Conservation (phyloP, 805 yeast species). For the Komagataella populi region DNA sequence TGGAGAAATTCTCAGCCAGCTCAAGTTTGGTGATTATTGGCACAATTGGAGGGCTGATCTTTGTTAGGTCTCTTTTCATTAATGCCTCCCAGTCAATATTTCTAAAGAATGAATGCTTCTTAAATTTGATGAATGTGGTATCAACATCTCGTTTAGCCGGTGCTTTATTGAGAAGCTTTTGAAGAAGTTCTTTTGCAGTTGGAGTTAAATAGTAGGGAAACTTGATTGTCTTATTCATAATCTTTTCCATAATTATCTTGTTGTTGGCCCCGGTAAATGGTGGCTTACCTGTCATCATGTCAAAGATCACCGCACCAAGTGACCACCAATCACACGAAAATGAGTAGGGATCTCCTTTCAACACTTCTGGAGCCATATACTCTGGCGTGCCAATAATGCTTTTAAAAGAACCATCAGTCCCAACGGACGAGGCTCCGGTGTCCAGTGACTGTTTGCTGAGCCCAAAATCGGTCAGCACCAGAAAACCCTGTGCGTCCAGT, state of each 20-base stretch:
- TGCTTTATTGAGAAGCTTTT: constrained; percentile 53
- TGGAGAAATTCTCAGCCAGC: constrained; percentile 74
- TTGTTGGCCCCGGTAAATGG: constrained; percentile 81
- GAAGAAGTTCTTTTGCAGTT: constrained; percentile 68
- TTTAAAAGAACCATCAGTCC: constrained; percentile 34
- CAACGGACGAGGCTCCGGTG: constrained; percentile 26
- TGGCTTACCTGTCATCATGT: constrained; percentile 74
- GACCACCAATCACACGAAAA: constrained; percentile 89
- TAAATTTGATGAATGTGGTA: constrained; percentile 36
- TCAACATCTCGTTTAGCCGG: constrained; percentile 54
- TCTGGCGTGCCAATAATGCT: constrained; percentile 69
- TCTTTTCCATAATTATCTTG: constrained; percentile 63
- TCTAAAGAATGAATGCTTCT: constrained; percentile 64
- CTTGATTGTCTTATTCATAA: constrained; percentile 48
- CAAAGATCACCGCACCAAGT: constrained; percentile 68
- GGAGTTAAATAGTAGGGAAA: constrained; percentile 66
- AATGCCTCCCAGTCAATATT: constrained; percentile 57
- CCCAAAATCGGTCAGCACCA: constrained; percentile 80
- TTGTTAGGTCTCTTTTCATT: constrained; percentile 28
- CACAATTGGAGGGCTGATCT: constrained; percentile 72
- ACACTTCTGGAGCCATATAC: constrained; percentile 84
- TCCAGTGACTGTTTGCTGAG: constrained; percentile 36
- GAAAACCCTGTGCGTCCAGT: constrained; percentile 63
- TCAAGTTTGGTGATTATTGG: constrained; percentile 74
- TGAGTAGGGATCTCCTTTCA: constrained; percentile 66